phyloP scores from a whole-genome alignment of 1,284 basidiomycete genomes.

The Sporisorium graminicola region DNA sequence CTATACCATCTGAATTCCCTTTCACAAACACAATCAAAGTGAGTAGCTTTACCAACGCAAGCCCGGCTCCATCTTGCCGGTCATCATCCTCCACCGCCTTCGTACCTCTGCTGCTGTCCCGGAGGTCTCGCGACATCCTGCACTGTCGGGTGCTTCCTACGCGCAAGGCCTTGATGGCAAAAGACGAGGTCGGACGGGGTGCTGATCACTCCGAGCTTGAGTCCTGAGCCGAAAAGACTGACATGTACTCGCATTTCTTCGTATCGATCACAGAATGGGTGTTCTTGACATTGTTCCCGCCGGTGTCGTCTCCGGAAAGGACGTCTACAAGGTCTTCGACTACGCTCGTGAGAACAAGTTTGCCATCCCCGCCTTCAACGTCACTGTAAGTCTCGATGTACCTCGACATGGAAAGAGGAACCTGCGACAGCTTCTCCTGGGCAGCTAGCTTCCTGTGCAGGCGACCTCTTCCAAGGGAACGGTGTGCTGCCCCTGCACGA shows the following conservation, averaged over 20 bases:
- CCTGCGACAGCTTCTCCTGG: neutral
- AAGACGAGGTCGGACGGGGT: neutral
- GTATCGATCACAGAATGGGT: constrained; percentile 55
- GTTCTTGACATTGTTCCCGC: constrained; percentile 67
- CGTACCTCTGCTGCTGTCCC: too few species aligned
- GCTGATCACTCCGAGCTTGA: too few species aligned
- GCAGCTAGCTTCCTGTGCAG: neutral
- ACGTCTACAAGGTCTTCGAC: constrained; percentile 69
- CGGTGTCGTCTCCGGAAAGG: constrained; percentile 68
- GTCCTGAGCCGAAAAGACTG: neutral
- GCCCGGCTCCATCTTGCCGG: neutral
- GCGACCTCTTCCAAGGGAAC: neutral
- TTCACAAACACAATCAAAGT: constrained; percentile 26
- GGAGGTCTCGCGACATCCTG: constrained; percentile 22
- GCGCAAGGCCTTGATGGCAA: neutral
- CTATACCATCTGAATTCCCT: constrained; percentile 7
- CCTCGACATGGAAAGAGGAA: neutral
- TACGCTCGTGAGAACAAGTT: constrained; percentile 68
- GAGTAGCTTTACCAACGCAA: constrained; percentile 11
- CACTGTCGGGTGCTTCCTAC: neutral
- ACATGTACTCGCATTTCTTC: too few species aligned
- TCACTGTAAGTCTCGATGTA: constrained; percentile 51
- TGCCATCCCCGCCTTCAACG: constrained; percentile 69
- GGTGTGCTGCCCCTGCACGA: neutral
- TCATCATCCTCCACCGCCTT: neutral